These are phyloP conservation scores for Circinella umbellata DNA, from an alignment of 371 early-diverging fungal genomes.

Conservation along the genomic window DNA sequence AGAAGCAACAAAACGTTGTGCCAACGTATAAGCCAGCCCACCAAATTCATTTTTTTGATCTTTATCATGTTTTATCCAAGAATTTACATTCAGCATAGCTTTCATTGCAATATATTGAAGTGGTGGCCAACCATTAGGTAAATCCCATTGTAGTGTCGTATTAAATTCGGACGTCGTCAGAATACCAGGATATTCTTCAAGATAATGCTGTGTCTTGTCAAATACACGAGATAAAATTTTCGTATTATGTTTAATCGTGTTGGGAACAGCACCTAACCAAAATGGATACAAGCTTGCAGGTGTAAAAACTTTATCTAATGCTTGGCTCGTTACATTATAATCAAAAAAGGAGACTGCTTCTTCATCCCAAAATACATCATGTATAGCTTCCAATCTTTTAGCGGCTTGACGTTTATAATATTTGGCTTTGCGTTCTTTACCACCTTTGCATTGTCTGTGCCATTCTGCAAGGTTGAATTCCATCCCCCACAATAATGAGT, in stretches of 20 bases:
- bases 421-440: slow-evolving; percentile 17
- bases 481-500: slow-evolving; percentile 81
- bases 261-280: slow-evolving; percentile 55
- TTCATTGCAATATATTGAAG: slow-evolving; percentile 59
- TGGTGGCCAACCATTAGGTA: slow-evolving; percentile 86
- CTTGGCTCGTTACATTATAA: slow-evolving; percentile 51
- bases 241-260: slow-evolving; percentile 25
- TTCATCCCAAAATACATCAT: slow-evolving; percentile 58
- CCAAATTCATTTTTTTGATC: neutral
- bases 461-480: slow-evolving; percentile 67
- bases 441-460: slow-evolving; percentile 16
- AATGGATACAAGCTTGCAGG: slow-evolving; percentile 53
- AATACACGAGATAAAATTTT: slow-evolving; percentile 32
- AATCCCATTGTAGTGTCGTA: slow-evolving; percentile 88
- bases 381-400: slow-evolving; percentile 47
- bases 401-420: slow-evolving; percentile 44
- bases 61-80: slow-evolving; percentile 15
- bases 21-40: slow-evolving; percentile 51
- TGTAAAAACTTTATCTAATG: slow-evolving; percentile 37
- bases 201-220: slow-evolving; percentile 30
- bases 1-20: slow-evolving; percentile 66
- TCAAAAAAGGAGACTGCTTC: slow-evolving; percentile 54
- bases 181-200: slow-evolving; percentile 60
- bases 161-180: slow-evolving; percentile 66
- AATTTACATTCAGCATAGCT: slow-evolving; percentile 45